Evolutionary conservation across 1,284 basidiomycete species (phyloP), one percentile per base, ranked within the genome.

Genomic region (Entoloma clypeatum): DNA sequence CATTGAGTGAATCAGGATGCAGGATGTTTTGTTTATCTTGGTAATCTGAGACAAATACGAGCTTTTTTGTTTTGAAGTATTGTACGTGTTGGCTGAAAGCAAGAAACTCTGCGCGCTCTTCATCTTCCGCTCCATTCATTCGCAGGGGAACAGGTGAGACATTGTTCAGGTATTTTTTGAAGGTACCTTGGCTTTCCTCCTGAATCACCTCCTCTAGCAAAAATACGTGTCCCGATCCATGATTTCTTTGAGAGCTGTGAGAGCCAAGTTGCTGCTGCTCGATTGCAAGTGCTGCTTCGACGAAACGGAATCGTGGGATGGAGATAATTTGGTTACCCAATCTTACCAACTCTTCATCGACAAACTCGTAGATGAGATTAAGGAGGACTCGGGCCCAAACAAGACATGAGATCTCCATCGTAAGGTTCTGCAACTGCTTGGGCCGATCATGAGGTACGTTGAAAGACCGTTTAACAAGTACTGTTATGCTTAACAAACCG

Each of bases 31-130:
- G 42, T 42, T 7, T 40, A 61, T 59, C 61, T 55, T 63, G 62
- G 36, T 57, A 63, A 35, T 63, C 58, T 0, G 59, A 57, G 14
- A 63, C 45, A 42, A 58, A 63, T 0, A 45, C 51, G 11, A 44
- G 41, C 17, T 52, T 53, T 29, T 41, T 41, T 1, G 59, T 61
- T 30, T 49, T 50, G 26, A 38, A 33, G 16, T 57, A 64, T 31
- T 64, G 61, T 11, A 57, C 45, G 41, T 64, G 60, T 25, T 62
- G 60, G 5, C 45, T 51, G 41, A 62, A 63, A 6, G 41, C 41
- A 2, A 62, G 46, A 30, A 63, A 63, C 11, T 49, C 19, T 0
- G 52, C 59, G 0, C 49, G 28, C 2, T 53, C 28, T n/a, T 40
- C 18, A 16, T 57, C 51, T 1, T 28, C 23, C 6, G 29, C 22